Percentiles rank a stretch among this genome's conserved stretches.
Conservation (phyloP, 768 basidiomycete genomes). For the Lentinus tigrinus region DNA sequence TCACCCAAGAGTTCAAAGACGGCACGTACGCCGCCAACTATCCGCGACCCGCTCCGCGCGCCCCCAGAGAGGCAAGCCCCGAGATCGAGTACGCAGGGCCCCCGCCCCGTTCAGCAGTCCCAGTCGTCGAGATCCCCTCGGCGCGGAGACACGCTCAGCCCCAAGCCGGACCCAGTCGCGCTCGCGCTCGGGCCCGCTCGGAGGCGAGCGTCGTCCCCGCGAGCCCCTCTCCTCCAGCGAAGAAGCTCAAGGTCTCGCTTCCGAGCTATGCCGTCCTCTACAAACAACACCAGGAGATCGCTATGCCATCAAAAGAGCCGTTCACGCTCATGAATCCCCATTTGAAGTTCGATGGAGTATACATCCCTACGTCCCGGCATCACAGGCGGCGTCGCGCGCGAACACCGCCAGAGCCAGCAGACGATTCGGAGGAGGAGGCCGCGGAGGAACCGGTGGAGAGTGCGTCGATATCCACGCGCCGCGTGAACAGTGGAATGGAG, state of each 20-base stretch:
- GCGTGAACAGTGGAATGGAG: too few relatives aligned
- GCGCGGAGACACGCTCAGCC: background rate
- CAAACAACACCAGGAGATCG: background rate
- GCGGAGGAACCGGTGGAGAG: too few relatives aligned
- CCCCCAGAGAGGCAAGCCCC: background rate
- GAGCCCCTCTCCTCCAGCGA: background rate
- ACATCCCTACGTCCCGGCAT: background rate
- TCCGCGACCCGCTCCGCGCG: background rate
- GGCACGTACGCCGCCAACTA: background rate
- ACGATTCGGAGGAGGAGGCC: too few relatives aligned
- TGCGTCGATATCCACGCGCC: too few relatives aligned
- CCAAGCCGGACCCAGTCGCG: background rate
- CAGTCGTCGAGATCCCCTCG: background rate
- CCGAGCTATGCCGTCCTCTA: background rate
- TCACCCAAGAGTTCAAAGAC: background rate
- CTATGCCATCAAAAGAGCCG: background rate
- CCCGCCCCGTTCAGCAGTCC: background rate
- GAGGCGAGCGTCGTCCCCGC: background rate
- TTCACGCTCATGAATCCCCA: background rate
- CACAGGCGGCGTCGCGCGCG: background rate
- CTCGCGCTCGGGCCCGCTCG: background rate
- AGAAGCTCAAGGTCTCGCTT: background rate
- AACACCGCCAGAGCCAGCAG: too few relatives aligned
- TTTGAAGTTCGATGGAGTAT: background rate
- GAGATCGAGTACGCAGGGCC: background rate